These are phyloP conservation scores for Candida pseudofarinosa DNA, from an alignment of 805 yeast species.

Conservation along the genomic window DNA sequence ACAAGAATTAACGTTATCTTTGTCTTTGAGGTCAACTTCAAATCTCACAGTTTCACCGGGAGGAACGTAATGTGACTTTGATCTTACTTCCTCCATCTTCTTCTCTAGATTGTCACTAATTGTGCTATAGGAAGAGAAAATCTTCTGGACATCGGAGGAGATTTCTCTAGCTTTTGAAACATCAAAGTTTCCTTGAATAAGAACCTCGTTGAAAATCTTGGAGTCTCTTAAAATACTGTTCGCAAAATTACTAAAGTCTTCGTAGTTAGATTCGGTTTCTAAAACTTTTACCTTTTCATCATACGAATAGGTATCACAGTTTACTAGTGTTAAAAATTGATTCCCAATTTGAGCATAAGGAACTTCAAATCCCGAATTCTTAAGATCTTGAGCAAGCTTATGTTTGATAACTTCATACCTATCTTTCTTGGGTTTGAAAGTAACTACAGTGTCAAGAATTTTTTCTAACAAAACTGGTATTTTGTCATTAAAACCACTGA, in stretches of 20 bases:
- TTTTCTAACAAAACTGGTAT: conserved; percentile 57
- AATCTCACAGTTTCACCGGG: conserved; percentile 38
- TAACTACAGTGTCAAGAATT: conserved; percentile 50
- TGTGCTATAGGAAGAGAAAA: conserved; percentile 19
- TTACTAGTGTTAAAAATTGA: conserved; percentile 58
- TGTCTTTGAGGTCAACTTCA: conserved; percentile 54
- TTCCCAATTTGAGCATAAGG: conserved; percentile 79
- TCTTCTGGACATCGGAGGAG: conserved; percentile 37
- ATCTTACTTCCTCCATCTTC: conserved; percentile 13
- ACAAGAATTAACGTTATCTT: conserved; percentile 75
- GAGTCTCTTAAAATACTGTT: conserved; percentile 43
- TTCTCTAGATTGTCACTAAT: conserved; percentile 35
- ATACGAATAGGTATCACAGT: conserved; percentile 65
- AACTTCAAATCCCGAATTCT: conserved; percentile 64
- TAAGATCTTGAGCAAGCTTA: conserved; percentile 55
- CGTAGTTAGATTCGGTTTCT: conserved; percentile 36
- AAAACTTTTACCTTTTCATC: conserved; percentile 56
- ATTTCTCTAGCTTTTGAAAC: conserved; percentile 52
- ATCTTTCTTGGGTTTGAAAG: conserved; percentile 47
- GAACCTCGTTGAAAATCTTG: conserved; percentile 65
- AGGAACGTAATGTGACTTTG: conserved; percentile 41
- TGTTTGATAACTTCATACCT: conserved; percentile 69
- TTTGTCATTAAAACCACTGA: conserved; percentile 84
- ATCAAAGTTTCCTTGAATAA: conserved; percentile 69
- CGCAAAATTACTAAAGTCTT: conserved; percentile 49